phyloP scores from a whole-genome alignment of 805 yeast species.

The Wickerhamomyces silvicola region DNA sequence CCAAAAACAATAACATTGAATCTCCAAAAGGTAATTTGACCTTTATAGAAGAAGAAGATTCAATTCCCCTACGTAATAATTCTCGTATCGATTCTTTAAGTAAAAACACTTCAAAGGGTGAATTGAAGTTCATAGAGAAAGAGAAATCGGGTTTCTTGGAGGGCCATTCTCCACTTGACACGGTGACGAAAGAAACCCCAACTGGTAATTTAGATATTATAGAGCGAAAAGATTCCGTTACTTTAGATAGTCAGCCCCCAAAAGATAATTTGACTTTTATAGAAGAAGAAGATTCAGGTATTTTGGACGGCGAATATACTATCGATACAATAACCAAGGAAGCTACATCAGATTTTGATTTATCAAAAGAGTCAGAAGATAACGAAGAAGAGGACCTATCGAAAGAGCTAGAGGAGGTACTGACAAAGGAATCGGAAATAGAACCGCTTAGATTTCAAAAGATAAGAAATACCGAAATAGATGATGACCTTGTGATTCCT shows the following conservation, averaged over 20 bases:
- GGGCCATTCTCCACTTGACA: not conserved
- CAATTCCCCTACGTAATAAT: conserved; percentile 1
- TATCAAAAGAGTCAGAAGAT: conserved; percentile 5
- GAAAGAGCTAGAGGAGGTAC: not conserved
- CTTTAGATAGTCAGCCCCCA: not conserved
- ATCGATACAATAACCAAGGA: not conserved
- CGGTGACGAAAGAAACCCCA: not conserved
- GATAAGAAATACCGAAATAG: not conserved
- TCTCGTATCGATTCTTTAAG: not conserved
- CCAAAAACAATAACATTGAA: not conserved
- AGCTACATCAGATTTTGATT: conserved; percentile 3
- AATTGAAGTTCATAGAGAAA: conserved; percentile 14
- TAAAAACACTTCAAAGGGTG: not conserved
- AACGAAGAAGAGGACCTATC: conserved; percentile 8
- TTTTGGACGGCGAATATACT: not conserved
- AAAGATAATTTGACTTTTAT: conserved; percentile 11
- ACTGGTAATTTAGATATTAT: too few species aligned
- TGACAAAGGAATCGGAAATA: too few species aligned
- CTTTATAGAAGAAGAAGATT: conserved; percentile 13
- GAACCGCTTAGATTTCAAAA: too few species aligned
- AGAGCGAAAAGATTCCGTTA: not conserved
- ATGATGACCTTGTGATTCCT: not conserved
- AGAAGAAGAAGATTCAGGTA: conserved; percentile 9
- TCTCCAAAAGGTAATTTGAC: conserved; percentile 7
- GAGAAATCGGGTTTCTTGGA: conserved; percentile 5